These are phyloP conservation scores for Stephanodiscus triporus DNA, from an alignment of 108 stramenopile genomes.

Conservation along the genomic window DNA sequence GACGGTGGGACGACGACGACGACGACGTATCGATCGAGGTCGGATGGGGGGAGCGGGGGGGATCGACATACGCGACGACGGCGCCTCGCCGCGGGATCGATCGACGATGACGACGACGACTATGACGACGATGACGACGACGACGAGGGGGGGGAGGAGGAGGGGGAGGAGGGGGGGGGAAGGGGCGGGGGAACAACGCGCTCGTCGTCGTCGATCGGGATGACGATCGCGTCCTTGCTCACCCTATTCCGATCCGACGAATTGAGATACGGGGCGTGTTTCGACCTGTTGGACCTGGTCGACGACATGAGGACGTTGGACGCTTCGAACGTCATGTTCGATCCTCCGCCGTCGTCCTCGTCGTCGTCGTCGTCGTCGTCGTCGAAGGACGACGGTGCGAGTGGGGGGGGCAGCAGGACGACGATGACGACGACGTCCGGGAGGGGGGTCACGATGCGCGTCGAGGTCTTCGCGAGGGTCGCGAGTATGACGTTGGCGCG, in stretches of 20 bases:
- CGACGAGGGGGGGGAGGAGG: too few species aligned
- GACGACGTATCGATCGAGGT: too few species aligned
- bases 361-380: neutral
- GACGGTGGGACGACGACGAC: neutral
- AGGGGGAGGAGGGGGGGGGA: too few species aligned
- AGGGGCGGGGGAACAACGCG: neutral
- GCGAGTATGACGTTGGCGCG: neutral
- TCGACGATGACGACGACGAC: neutral
- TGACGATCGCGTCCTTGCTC: slow-evolving; percentile 33
- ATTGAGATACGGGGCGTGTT: slow-evolving; percentile 12
- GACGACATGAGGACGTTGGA: slow-evolving; percentile 41
- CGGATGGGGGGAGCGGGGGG: too few species aligned
- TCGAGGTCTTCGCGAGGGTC: slow-evolving; percentile 32
- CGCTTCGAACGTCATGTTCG: slow-evolving; percentile 22
- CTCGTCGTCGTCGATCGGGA: slow-evolving; percentile 19
- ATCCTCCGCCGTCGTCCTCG: slow-evolving; percentile 28
- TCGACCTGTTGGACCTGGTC: slow-evolving; percentile 40
- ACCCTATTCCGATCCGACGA: slow-evolving; percentile 13
- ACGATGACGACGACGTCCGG: too few species aligned
- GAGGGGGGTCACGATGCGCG: slow-evolving; percentile 15
- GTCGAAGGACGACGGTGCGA: neutral
- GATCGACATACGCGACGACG: too few species aligned
- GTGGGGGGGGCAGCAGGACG: neutral
- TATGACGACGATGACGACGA: neutral
- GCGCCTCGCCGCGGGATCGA: too few species aligned